These are phyloP conservation scores for Phytophthora megakarya DNA, from an alignment of 352 stramenopile genomes.

Conservation along the genomic window DNA sequence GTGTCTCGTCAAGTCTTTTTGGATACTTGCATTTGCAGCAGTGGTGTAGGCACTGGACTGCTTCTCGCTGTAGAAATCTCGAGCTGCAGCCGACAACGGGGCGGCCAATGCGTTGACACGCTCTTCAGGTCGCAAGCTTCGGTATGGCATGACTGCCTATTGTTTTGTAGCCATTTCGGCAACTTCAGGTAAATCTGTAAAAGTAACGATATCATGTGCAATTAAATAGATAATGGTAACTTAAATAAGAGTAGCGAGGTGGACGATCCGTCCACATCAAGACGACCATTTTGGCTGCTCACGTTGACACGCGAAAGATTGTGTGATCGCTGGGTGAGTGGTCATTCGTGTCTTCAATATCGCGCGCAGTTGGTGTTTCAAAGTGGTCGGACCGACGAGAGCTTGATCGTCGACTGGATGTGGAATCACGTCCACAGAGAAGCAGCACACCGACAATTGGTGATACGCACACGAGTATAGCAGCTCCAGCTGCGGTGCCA, in stretches of 20 bases:
- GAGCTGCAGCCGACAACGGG: constrained; percentile 45
- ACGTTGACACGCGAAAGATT: constrained; percentile 34
- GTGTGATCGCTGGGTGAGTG: constrained; percentile 39
- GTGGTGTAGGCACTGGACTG: constrained; percentile 79
- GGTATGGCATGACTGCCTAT: constrained; percentile 55
- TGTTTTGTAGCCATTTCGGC: constrained; percentile 5
- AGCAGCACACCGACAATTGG: constrained; percentile 37
- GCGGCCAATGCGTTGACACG: constrained; percentile 40
- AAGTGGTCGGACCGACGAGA: constrained; percentile 10
- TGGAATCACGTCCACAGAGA: constrained; percentile 23
- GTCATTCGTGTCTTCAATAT: constrained; percentile 36
- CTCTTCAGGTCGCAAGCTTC: constrained; percentile 49
- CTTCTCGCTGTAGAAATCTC: constrained; percentile 63
- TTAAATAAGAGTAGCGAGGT: constrained; percentile 16
- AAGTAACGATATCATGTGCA: neutral
- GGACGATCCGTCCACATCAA: constrained; percentile 5
- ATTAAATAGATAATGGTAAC: constrained; percentile 13
- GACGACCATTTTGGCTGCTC: neutral
- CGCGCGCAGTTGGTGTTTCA: constrained; percentile 27
- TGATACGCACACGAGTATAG: constrained; percentile 34
- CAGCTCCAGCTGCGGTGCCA: constrained; percentile 30
- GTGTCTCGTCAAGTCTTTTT: constrained; percentile 68
- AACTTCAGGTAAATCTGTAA: neutral
- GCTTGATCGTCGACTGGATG: constrained; percentile 15
- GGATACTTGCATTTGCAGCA: constrained; percentile 64